Conservation (phyloP, 164 flowering plant species). For the Macadamia integrifolia region DNA sequence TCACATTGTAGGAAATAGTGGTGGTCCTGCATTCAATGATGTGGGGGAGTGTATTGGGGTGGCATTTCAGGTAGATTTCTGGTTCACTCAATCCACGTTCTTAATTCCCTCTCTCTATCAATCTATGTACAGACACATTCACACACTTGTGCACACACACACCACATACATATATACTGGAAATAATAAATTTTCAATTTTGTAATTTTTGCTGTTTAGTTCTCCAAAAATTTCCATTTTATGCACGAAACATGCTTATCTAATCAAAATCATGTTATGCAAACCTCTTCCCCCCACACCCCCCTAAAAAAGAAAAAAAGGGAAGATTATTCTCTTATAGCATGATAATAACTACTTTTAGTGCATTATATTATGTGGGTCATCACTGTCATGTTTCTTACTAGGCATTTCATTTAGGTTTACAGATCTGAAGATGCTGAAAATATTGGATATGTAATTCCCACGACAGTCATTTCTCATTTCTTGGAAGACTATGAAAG, state of each 20-base stretch:
- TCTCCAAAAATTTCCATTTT: neutral
- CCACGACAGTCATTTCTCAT: conserved; percentile 94
- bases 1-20: conserved; percentile 81
- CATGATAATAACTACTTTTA: neutral
- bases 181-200: too few species aligned
- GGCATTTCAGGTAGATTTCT: conserved; percentile 85
- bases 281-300: too few species aligned
- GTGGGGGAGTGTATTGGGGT: conserved; percentile 97
- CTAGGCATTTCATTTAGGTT: conserved; percentile 49
- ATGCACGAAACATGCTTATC: neutral
- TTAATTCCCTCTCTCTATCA: too few species aligned
- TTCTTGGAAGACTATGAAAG: conserved; percentile 83
- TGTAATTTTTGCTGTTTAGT: too few species aligned
- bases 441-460: conserved; percentile 97
- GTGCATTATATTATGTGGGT: neutral
- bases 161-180: too few species aligned
- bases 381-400: conserved; percentile 15
- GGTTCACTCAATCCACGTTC: neutral
- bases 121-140: too few species aligned
- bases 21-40: conserved; percentile 99
- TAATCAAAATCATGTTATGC: neutral
- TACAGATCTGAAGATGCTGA: conserved; percentile 94
- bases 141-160: too few species aligned
- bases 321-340: neutral
- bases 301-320: too few species aligned